Conservation (phyloP, 352 stramenopile genomes). For the Lagenidium giganteum region DNA sequence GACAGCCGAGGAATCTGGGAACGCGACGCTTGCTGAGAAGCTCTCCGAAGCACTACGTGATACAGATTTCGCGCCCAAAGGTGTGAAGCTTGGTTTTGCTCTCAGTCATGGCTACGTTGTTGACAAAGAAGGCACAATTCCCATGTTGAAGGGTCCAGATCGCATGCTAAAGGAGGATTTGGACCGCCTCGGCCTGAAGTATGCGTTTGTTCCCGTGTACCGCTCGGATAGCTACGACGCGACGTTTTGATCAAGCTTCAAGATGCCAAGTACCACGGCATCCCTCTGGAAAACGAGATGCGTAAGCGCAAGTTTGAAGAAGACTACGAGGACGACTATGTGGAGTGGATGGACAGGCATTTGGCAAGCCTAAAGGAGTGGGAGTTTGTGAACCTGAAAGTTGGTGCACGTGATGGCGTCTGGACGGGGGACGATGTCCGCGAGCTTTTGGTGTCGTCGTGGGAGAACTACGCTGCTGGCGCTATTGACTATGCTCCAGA, state of each 20-base stretch:
- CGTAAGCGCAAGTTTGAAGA: background rate
- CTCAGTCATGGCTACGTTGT: slow-evolving; percentile 3
- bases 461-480: background rate
- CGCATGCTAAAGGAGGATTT: slow-evolving; percentile 5
- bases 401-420: too few relatives aligned
- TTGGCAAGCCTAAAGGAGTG: too few relatives aligned
- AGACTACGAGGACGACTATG: background rate
- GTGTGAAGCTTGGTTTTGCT: slow-evolving; percentile 8
- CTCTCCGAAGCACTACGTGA: background rate
- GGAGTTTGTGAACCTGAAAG: too few relatives aligned
- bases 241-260: background rate
- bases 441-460: background rate
- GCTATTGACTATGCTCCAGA: background rate
- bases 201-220: slow-evolving; percentile 13
- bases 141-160: slow-evolving; percentile 10
- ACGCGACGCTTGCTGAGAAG: too few relatives aligned
- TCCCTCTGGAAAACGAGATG: background rate
- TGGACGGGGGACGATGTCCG: background rate
- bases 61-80: slow-evolving; percentile 3
- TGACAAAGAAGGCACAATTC: background rate
- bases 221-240: background rate
- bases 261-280: background rate
- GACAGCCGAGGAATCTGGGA: too few relatives aligned
- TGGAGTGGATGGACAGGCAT: too few relatives aligned
- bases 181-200: slow-evolving; percentile 6